phyloP scores from a whole-genome alignment of 768 basidiomycete genomes.

The Termitomyces bulborhizus region DNA sequence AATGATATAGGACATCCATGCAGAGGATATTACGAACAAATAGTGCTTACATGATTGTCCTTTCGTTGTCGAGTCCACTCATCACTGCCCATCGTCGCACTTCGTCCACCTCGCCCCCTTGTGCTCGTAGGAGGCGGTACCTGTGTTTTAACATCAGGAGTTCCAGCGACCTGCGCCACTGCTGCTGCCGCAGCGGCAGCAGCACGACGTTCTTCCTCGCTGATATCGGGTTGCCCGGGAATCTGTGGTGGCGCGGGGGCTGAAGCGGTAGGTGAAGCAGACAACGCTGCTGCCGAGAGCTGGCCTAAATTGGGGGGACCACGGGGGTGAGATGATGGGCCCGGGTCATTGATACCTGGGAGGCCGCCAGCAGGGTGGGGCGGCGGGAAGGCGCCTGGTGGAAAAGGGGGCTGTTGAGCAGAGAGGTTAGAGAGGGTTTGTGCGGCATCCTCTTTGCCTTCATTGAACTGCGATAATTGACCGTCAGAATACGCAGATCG shows the following conservation, averaged over 20 bases:
- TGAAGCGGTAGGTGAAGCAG: slow-evolving; percentile 26
- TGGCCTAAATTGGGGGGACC: slow-evolving; percentile 63
- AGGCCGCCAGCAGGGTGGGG: slow-evolving; percentile 28
- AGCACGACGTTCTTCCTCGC: slow-evolving; percentile 18
- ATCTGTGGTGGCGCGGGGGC: slow-evolving; percentile 11
- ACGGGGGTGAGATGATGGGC: slow-evolving; percentile 67
- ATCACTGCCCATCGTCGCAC: slow-evolving; percentile 61
- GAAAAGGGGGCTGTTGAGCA: slow-evolving; percentile 28
- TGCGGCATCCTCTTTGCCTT: slow-evolving; percentile 55
- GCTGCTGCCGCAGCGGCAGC: background rate
- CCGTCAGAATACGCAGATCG: background rate
- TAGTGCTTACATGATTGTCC: slow-evolving; percentile 65
- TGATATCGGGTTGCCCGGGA: slow-evolving; percentile 19
- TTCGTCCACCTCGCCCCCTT: slow-evolving; percentile 45
- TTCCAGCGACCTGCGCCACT: slow-evolving; percentile 9
- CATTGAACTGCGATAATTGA: slow-evolving; percentile 31
- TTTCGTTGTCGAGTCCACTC: slow-evolving; percentile 79
- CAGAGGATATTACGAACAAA: background rate
- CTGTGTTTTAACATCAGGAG: slow-evolving; percentile 2
- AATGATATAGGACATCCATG: background rate
- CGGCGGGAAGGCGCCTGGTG: slow-evolving; percentile 23
- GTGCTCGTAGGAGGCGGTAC: slow-evolving; percentile 19
- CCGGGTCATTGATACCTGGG: slow-evolving; percentile 56
- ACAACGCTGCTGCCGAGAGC: slow-evolving; percentile 47
- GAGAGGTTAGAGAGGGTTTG: slow-evolving; percentile 52